These are phyloP conservation scores for Lentinula sp. DNA, from an alignment of 768 basidiomycete species.

Conservation along the genomic window DNA sequence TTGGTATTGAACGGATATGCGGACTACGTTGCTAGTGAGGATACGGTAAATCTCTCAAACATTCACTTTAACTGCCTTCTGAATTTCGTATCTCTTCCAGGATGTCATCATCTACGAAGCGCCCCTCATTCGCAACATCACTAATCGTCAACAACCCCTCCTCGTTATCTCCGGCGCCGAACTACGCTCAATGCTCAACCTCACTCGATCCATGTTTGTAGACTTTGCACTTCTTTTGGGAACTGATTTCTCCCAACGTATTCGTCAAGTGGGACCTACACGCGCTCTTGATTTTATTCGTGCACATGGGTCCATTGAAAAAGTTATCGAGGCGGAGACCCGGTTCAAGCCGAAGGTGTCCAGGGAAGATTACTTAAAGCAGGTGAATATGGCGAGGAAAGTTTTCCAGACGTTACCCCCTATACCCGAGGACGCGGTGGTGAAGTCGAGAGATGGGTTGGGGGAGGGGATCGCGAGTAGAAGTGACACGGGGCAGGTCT, in stretches of 20 bases:
- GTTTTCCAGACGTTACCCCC: slow-evolving; percentile 68
- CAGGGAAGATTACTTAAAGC: slow-evolving; percentile 49
- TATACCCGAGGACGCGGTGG: slow-evolving; percentile 21
- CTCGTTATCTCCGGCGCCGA: slow-evolving; percentile 57
- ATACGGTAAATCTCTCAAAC: slow-evolving; percentile 48
- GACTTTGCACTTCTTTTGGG: slow-evolving; percentile 87
- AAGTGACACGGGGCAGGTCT: slow-evolving; percentile 36
- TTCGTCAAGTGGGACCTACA: slow-evolving; percentile 74
- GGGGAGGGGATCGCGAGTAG: slow-evolving; percentile 17
- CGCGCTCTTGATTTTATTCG: slow-evolving; percentile 75
- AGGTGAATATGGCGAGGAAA: slow-evolving; percentile 54
- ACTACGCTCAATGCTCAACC: slow-evolving; percentile 49
- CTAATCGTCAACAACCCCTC: slow-evolving; percentile 54
- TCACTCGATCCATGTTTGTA: slow-evolving; percentile 56
- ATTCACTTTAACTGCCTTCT: neutral
- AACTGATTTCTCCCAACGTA: slow-evolving; percentile 85
- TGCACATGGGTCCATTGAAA: slow-evolving; percentile 67
- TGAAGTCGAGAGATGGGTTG: slow-evolving; percentile 14
- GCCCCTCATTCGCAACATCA: slow-evolving; percentile 75
- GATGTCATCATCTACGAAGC: slow-evolving; percentile 82
- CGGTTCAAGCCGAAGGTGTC: slow-evolving; percentile 48
- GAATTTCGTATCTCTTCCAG: slow-evolving; percentile 24
- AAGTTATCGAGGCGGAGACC: slow-evolving; percentile 45
- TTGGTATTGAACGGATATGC: slow-evolving; percentile 71
- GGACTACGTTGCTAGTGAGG: slow-evolving; percentile 89